These are phyloP conservation scores for Isochrysis galbana DNA, from an alignment of 78 protist genomes.

Conservation along the genomic window DNA sequence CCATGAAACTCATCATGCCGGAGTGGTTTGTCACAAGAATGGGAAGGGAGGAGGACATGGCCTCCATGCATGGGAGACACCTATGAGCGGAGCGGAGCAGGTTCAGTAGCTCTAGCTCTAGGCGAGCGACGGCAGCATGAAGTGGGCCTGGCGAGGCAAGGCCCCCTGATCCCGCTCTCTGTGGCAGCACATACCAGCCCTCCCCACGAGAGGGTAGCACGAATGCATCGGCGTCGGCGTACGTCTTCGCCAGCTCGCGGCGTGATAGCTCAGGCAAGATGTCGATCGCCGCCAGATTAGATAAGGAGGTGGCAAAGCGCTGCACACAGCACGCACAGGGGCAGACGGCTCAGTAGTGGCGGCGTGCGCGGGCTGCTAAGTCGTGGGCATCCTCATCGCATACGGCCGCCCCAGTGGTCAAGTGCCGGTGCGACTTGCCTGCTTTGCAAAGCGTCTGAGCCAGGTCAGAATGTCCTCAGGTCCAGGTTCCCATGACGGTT, in stretches of 20 bases:
- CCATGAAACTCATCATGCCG: not conserved
- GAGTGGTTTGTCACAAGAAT: constrained; percentile 24
- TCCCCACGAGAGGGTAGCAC: constrained; percentile 44
- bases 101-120: too few species aligned
- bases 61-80: constrained; percentile 58
- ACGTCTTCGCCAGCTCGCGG: constrained; percentile 41
- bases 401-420: not conserved
- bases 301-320: too few species aligned
- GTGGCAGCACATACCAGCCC: not conserved
- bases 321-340: too few species aligned
- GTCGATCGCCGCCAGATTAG: too few species aligned
- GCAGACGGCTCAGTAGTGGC: too few species aligned
- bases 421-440: not conserved
- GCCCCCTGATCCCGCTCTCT: too few species aligned
- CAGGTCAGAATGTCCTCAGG: not conserved
- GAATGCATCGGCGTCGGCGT: constrained; percentile 31
- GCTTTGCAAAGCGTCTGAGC: not conserved
- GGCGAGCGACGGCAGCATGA: not conserved
- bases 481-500: not conserved
- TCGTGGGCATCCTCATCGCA: too few species aligned
- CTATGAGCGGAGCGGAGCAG: too few species aligned
- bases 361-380: too few species aligned
- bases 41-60: constrained; percentile 37
- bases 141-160: not conserved
- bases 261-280: not conserved